Evolutionary conservation across 2,329 filamentous ascomycete species (phyloP), one percentile per base, ranked within the genome.

Genomic region (Truncatella angustata): DNA sequence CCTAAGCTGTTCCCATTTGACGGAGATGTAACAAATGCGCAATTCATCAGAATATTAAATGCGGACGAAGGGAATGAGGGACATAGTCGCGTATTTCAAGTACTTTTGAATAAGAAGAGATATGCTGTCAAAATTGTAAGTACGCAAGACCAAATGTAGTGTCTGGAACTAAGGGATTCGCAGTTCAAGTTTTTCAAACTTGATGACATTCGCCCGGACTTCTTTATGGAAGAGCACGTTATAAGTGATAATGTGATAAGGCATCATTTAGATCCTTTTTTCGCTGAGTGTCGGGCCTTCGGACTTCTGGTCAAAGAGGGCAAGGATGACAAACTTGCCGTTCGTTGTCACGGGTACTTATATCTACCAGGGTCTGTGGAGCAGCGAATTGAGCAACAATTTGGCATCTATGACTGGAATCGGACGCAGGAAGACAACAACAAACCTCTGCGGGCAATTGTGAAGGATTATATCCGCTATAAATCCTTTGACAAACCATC

Each of bases 241-340:
- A 2, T 54, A 9, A 50, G 24, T 1, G 39, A 44, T 4, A 21
- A 50, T 4, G 11, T 50, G 4, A 30, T 56, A 4, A 45, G 49
- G 6, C 24, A 52, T 18, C 54, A 56, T 1, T 24, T 54, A 2
- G 52, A 56, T 37, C 54, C 54, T 35, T 54, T 56, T 24, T 56
- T 44, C 24, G 49, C 54, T 11, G 52, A 56, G 23, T 56, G 52
- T 18, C 54, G 52, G 3, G 54, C 52, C 11, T 54, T 54, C 6
- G 49, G 52, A 7, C 5, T 12, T 2, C 28, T 56, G 1, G 11
- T 28, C 3, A 23, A 52, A 36, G 40, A 47, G n/a, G 49, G 47
- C 9, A 50, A 48, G 18, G 52, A 56, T 14, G 16, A 52, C 14
- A 18, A 42, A 11, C 46, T 56, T 4, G 54, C 54, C 4, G 49